These are phyloP conservation scores for Nigrospora osmanthi DNA, from an alignment of 2,329 filamentous ascomycete genomes.

Conservation along the genomic window DNA sequence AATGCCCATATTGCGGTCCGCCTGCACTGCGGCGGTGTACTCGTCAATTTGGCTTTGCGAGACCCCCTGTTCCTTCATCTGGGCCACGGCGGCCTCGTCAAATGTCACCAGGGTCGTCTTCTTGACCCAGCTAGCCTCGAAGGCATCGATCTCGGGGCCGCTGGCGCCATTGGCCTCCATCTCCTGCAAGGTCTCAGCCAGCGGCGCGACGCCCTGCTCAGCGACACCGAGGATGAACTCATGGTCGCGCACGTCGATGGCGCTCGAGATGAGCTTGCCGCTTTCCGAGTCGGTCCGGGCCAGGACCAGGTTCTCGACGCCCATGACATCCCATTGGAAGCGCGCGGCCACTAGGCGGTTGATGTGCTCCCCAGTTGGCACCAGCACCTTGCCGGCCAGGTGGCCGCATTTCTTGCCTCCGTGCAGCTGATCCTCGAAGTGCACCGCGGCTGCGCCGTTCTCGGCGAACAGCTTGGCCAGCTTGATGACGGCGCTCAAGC, in stretches of 20 bases:
- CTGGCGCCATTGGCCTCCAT: conserved; percentile 80
- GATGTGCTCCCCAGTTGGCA: conserved; percentile 91
- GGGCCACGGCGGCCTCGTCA: conserved; percentile 78
- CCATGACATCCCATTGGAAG: conserved; percentile 99
- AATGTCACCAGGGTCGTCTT: conserved; percentile 79
- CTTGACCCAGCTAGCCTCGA: conserved; percentile 84
- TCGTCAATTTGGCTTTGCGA: conserved; percentile 51
- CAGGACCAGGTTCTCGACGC: conserved; percentile 87
- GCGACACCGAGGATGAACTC: conserved; percentile 91
- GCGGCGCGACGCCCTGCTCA: conserved; percentile 63
- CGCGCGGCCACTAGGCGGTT: conserved; percentile 85
- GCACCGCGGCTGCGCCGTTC: conserved; percentile 90
- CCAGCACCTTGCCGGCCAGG: conserved; percentile 89
- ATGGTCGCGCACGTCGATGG: conserved; percentile 90
- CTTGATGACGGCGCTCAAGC: conserved; percentile 87
- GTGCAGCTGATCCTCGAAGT: conserved; percentile 96
- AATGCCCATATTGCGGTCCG: conserved; percentile 69
- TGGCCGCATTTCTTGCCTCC: conserved; percentile 98
- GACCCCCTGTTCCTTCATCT: conserved; percentile 61
- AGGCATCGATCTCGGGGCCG: conserved; percentile 74
- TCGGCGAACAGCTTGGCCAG: conserved; percentile 96
- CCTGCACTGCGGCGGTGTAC: conserved; percentile 56
- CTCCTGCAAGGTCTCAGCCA: conserved; percentile 80
- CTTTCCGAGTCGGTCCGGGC: conserved; percentile 94
- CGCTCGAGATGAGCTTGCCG: conserved; percentile 80